Conservation (phyloP, 768 basidiomycete species). For the Leccinum variicolor region DNA sequence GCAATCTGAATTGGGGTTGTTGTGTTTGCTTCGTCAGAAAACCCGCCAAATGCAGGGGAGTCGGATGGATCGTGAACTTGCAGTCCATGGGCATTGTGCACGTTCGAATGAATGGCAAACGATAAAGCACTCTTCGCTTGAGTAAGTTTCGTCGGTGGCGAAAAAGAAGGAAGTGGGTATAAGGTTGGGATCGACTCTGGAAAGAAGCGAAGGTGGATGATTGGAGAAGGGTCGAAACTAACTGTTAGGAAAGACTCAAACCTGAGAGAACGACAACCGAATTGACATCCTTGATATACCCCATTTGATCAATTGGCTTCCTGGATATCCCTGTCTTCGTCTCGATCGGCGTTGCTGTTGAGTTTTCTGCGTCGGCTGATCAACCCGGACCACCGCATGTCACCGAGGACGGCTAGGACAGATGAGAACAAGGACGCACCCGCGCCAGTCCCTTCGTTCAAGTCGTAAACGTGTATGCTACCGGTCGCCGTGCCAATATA, state of each 20-base stretch:
- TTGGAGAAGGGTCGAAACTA: background rate
- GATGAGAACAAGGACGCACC: slow-evolving; percentile 28
- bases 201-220: slow-evolving; percentile 1
- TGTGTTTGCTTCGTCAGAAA: slow-evolving; percentile 2
- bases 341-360: slow-evolving; percentile 45
- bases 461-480: slow-evolving; percentile 49
- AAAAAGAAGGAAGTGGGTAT: slow-evolving; percentile 69
- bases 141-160: slow-evolving; percentile 65
- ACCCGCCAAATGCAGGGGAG: slow-evolving; percentile 7
- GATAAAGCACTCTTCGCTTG: slow-evolving; percentile 83
- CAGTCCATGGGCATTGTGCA: slow-evolving; percentile 42
- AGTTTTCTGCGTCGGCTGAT: slow-evolving; percentile 4
- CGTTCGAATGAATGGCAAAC: slow-evolving; percentile 67
- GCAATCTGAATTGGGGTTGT: slow-evolving; percentile 48
- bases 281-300: slow-evolving; percentile 80
- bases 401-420: slow-evolving; percentile 27
- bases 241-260: slow-evolving; percentile 30
- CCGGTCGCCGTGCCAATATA: slow-evolving; percentile 63
- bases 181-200: slow-evolving; percentile 73
- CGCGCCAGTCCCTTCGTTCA: slow-evolving; percentile 38
- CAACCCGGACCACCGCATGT: background rate
- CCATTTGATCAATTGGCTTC: slow-evolving; percentile 84
- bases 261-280: slow-evolving; percentile 84
- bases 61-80: slow-evolving; percentile 17
- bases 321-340: slow-evolving; percentile 62